These are phyloP conservation scores for Ceratobasidium sp. DNA, from an alignment of 1,284 basidiomycete species.

Conservation along the genomic window DNA sequence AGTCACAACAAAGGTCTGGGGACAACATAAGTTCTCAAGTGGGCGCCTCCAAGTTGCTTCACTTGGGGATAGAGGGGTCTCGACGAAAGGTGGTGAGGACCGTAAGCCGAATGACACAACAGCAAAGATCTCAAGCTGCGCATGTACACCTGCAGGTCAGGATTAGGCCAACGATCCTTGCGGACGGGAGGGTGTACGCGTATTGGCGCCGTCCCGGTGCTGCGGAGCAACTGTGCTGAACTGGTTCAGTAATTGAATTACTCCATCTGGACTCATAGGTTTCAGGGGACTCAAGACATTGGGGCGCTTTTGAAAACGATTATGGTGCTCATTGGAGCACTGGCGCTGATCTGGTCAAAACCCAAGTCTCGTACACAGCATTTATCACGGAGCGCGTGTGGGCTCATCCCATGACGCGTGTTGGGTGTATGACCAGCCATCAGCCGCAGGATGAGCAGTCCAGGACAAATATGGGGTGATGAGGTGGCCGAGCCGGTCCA, in stretches of 20 bases:
- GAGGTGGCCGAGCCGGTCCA: neutral
- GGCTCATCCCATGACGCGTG: conserved; percentile 6
- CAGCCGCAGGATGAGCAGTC: neutral
- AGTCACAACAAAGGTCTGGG: conserved; percentile 8
- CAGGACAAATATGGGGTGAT: neutral
- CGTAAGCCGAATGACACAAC: neutral
- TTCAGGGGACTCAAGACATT: neutral
- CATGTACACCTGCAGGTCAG: conserved; percentile 34
- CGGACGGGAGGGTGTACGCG: neutral
- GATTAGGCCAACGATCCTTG: conserved; percentile 20
- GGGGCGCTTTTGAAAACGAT: conserved; percentile 23
- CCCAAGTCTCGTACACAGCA: neutral
- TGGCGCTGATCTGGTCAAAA: neutral
- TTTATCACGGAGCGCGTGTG: neutral
- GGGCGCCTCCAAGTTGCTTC: neutral
- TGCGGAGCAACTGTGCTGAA: conserved; percentile 25
- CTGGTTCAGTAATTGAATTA: conserved; percentile 20
- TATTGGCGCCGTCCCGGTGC: conserved; percentile 8
- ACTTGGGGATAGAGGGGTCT: neutral
- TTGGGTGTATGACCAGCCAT: neutral
- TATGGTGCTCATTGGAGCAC: neutral
- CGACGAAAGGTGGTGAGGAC: neutral
- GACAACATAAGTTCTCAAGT: neutral
- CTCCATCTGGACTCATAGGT: neutral
- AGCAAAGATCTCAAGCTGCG: neutral